Conservation (phyloP, 257 asterid species). For the Marsdenia floribunda region DNA sequence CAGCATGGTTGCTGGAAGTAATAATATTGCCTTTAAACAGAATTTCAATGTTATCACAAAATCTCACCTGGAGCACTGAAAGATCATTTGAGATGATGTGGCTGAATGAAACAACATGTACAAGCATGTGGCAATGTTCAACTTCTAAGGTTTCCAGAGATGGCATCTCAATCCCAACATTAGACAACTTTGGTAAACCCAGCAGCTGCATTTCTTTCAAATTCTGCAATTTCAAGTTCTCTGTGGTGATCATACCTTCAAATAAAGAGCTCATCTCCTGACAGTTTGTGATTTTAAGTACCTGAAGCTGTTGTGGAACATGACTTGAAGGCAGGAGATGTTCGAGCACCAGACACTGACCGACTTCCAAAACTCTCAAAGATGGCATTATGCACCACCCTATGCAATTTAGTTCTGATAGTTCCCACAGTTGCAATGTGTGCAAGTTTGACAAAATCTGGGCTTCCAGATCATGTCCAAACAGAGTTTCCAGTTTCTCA, state of each 20-base stretch:
- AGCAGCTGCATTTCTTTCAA: slow-evolving; percentile 6
- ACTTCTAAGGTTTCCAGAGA: background rate
- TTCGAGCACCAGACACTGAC: slow-evolving; percentile 15
- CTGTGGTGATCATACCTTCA: background rate
- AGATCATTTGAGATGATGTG: background rate
- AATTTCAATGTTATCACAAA: background rate
- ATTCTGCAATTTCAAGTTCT: slow-evolving; percentile 2
- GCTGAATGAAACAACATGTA: background rate
- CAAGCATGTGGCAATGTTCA: slow-evolving; percentile 5
- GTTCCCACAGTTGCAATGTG: slow-evolving; percentile 18
- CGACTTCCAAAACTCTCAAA: slow-evolving; percentile 9
- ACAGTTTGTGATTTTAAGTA: slow-evolving; percentile 5
- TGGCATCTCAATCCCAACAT: slow-evolving; percentile 9
- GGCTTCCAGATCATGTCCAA: background rate
- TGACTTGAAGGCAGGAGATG: background rate
- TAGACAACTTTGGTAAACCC: slow-evolving; percentile 10
- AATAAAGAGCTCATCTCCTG: background rate
- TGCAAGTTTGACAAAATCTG: slow-evolving; percentile 9
- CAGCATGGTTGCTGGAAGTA: background rate
- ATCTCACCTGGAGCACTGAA: slow-evolving; percentile 3
- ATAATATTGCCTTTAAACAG: background rate
- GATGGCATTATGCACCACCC: slow-evolving; percentile 13
- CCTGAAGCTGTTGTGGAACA: slow-evolving; percentile 6
- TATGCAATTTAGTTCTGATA: slow-evolving; percentile 10
- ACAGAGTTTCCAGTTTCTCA: slow-evolving; percentile 6